Conservation (phyloP, 768 basidiomycete genomes). For the Lactarius sanguifluus region DNA sequence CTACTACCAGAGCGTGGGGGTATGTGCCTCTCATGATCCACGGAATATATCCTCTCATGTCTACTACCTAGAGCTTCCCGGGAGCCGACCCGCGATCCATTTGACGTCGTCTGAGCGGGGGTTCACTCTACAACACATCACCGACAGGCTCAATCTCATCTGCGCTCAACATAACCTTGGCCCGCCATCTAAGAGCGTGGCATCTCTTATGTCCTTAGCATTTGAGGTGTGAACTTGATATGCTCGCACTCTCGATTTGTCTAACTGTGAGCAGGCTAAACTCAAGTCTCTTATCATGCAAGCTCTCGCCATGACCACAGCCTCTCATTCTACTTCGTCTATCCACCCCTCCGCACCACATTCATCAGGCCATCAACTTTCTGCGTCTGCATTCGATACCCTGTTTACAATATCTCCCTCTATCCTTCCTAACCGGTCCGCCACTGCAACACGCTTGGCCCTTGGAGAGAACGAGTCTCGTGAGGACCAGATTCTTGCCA, state of each 20-base stretch:
- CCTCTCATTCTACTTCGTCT: slow-evolving; percentile 74
- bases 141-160: slow-evolving; percentile 78
- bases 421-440: slow-evolving; percentile 75
- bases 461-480: slow-evolving; percentile 55
- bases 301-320: slow-evolving; percentile 71
- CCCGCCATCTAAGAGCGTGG: slow-evolving; percentile 59
- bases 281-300: slow-evolving; percentile 82
- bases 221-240: slow-evolving; percentile 54
- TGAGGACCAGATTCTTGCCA: slow-evolving; percentile 58
- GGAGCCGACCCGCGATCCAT: slow-evolving; percentile 68
- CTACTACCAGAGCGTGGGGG: slow-evolving; percentile 67
- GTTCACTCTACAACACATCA: slow-evolving; percentile 73
- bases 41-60: background rate
- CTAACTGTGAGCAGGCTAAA: slow-evolving; percentile 53
- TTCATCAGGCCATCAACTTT: slow-evolving; percentile 47
- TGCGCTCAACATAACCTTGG: slow-evolving; percentile 73
- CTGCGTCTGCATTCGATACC: slow-evolving; percentile 70
- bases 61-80: slow-evolving; percentile 54
- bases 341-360: slow-evolving; percentile 58
- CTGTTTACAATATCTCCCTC: slow-evolving; percentile 76
- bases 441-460: slow-evolving; percentile 70
- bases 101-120: slow-evolving; percentile 72
- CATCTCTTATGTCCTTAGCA: slow-evolving; percentile 71
- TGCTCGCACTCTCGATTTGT: slow-evolving; percentile 1
- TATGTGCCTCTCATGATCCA: slow-evolving; percentile 34